Conservation (phyloP, 2,329 filamentous ascomycete species). For the Apiospora arundinis region DNA sequence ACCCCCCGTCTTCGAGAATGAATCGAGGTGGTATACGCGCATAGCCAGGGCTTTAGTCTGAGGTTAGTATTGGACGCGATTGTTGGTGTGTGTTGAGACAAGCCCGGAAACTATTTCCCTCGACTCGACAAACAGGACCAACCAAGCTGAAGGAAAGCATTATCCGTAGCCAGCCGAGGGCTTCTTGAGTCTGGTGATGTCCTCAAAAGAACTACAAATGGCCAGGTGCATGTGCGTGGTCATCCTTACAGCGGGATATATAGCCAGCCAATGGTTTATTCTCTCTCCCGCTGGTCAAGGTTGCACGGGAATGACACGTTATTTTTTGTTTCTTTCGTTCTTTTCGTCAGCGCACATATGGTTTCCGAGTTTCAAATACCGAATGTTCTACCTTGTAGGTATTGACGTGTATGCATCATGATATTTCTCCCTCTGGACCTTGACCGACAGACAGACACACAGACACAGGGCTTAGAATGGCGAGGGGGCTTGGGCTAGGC, state of each 20-base stretch:
- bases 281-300: neutral
- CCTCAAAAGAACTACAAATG: conserved; percentile 1
- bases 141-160: neutral
- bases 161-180: conserved; percentile 9
- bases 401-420: no score
- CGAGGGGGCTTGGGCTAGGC: neutral
- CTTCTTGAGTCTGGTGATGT: conserved; percentile 1
- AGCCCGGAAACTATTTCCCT: neutral
- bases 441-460: neutral
- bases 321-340: neutral
- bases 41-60: neutral
- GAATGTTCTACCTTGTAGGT: neutral
- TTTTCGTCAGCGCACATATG: neutral
- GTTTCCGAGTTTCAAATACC: neutral
- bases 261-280: neutral
- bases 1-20: neutral
- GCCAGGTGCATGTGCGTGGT: conserved; percentile 13
- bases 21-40: neutral
- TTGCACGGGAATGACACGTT: conserved; percentile 11
- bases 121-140: neutral
- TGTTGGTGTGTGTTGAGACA: neutral
- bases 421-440: neutral
- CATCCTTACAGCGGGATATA: conserved; percentile 12
- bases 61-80: neutral
- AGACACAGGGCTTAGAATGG: neutral